A percentile compares a stretch with the other conserved stretches of the same genome.
Conservation (phyloP, 2,329 filamentous ascomycete genomes). For the Penicillium oxalicum region DNA sequence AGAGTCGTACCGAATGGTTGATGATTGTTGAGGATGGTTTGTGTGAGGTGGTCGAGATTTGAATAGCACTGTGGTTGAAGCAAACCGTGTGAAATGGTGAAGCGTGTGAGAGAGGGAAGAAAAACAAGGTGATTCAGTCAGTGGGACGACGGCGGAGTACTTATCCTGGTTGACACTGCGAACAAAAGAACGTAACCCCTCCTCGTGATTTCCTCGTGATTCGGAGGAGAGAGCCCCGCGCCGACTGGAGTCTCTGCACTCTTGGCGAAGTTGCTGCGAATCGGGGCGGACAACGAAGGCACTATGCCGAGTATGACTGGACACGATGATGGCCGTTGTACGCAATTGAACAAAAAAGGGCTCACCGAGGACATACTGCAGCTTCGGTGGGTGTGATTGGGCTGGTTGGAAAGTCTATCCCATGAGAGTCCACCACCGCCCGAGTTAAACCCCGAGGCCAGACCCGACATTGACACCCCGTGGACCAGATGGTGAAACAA, state of each 20-base stretch:
- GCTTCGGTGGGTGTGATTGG: constrained; percentile 6
- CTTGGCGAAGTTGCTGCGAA: background rate
- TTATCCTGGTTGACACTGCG: too few species aligned
- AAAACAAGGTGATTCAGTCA: constrained; percentile 4
- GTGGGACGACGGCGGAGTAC: constrained; percentile 11
- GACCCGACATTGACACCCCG: background rate
- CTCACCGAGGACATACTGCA: constrained; percentile 13
- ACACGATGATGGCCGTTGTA: constrained; percentile 9
- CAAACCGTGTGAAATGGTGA: background rate
- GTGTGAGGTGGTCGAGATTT: background rate
- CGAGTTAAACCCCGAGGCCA: constrained; percentile 12
- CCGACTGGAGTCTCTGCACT: background rate
- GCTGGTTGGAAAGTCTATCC: constrained; percentile 9
- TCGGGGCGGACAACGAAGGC: background rate
- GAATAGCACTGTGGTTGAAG: background rate
- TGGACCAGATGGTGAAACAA: background rate
- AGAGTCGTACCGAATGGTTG: constrained; percentile 15
- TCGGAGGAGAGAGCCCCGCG: constrained; percentile 7
- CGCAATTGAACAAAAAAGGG: constrained; percentile 1
- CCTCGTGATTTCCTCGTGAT: background rate
- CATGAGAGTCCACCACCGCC: constrained; percentile 6
- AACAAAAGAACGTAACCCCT: too few species aligned
- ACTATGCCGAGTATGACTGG: background rate
- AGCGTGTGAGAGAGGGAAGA: background rate
- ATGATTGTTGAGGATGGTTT: background rate